phyloP scores from a whole-genome alignment of 345 rosid species.

The Litchi chinensis region DNA sequence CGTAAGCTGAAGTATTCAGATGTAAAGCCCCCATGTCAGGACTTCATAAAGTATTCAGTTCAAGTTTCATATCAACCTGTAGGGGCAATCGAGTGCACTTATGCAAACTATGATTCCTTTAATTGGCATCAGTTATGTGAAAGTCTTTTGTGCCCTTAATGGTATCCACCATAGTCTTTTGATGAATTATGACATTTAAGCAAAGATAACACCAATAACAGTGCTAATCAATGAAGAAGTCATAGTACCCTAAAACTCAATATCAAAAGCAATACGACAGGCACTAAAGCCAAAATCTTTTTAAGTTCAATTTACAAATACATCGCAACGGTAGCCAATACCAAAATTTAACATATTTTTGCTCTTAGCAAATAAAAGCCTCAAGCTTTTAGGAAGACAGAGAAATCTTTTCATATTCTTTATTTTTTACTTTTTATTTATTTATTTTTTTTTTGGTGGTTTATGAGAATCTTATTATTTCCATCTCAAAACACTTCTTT shows the following conservation, averaged over 20 bases:
- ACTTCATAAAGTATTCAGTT: neutral
- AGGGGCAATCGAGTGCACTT: neutral
- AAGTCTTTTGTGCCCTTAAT: too few relatives aligned
- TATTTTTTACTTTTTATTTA: neutral
- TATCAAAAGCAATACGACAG: neutral
- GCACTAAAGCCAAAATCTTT: neutral
- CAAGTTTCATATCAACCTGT: neutral
- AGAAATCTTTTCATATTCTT: neutral
- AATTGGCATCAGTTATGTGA: too few relatives aligned
- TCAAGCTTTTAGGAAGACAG: neutral
- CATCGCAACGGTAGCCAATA: neutral
- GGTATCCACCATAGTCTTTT: neutral
- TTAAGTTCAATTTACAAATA: neutral
- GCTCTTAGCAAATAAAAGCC: neutral
- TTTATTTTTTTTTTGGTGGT: too few relatives aligned
- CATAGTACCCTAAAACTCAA: neutral
- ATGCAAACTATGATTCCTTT: neutral
- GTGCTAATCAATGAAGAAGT: neutral
- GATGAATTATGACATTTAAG: neutral
- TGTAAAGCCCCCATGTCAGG: neutral
- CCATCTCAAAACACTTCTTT: neutral
- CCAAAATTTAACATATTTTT: neutral
- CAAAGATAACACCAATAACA: neutral
- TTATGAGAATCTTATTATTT: neutral
- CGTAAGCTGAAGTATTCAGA: neutral